phyloP scores from a whole-genome alignment of 495 filamentous ascomycete genomes.

The Sporormia fimetaria region DNA sequence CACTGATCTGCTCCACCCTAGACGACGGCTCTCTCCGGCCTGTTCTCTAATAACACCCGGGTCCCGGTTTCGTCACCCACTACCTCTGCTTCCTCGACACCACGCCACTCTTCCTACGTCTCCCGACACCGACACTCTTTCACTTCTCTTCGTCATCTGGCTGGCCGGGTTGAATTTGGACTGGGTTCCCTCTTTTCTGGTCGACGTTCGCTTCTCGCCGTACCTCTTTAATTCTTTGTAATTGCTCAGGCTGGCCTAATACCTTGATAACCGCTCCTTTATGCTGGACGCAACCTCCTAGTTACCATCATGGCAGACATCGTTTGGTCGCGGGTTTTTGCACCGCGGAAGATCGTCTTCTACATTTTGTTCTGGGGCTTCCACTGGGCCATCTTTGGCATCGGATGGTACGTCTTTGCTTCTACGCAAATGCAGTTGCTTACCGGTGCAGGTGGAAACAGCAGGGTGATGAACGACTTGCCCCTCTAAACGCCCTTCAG shows the following conservation, averaged over 20 bases:
- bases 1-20: constrained; percentile 19
- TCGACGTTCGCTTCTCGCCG: constrained; percentile 15
- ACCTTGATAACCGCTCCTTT: background rate
- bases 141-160: constrained; percentile 27
- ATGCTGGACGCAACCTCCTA: background rate
- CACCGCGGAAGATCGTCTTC: constrained; percentile 44
- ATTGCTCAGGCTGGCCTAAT: constrained; percentile 6
- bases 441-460: constrained; percentile 61
- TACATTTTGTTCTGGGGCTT: constrained; percentile 75
- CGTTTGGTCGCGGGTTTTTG: constrained; percentile 14
- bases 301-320: constrained; percentile 9
- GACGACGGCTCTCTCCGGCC: constrained; percentile 2
- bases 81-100: constrained; percentile 12
- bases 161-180: constrained; percentile 27
- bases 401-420: constrained; percentile 64
- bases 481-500: constrained; percentile 63
- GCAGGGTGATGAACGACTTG: constrained; percentile 50
- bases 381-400: constrained; percentile 69
- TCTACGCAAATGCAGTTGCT: constrained; percentile 6
- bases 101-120: constrained; percentile 14
- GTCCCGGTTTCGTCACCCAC: constrained; percentile 17
- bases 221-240: constrained; percentile 24
- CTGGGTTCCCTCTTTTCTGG: constrained; percentile 20
- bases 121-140: constrained; percentile 23
- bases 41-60: constrained; percentile 23